Conservation (phyloP, 2,329 filamentous ascomycete species). For the Orbilia javanica region DNA sequence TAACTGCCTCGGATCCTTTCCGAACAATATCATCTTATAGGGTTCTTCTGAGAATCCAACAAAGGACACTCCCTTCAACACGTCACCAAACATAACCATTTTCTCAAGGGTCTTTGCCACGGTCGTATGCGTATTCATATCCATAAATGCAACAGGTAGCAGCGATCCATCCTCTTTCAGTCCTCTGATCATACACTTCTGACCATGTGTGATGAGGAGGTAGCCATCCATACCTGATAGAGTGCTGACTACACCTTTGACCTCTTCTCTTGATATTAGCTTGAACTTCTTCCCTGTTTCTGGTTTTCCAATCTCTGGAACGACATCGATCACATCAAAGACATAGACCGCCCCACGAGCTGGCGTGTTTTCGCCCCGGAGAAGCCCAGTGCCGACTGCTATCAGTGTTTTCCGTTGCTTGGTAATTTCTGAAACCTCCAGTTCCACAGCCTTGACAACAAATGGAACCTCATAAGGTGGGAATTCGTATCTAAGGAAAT, state of each 20-base stretch:
- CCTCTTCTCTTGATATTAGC: slow-evolving; percentile 87
- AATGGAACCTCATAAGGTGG: slow-evolving; percentile 61
- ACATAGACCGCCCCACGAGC: slow-evolving; percentile 88
- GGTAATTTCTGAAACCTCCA: slow-evolving; percentile 91
- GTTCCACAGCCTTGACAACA: slow-evolving; percentile 79
- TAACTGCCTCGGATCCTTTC: slow-evolving; percentile 82
- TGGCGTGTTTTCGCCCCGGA: slow-evolving; percentile 90
- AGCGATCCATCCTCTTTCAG: slow-evolving; percentile 94
- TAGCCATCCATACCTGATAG: slow-evolving; percentile 89
- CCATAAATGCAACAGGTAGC: slow-evolving; percentile 94
- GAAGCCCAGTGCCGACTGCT: slow-evolving; percentile 84
- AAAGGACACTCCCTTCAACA: slow-evolving; percentile 94
- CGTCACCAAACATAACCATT: slow-evolving; percentile 90
- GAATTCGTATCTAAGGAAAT: slow-evolving; percentile 58
- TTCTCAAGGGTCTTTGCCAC: slow-evolving; percentile 84
- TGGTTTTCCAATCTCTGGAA: slow-evolving; percentile 85
- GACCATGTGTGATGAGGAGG: slow-evolving; percentile 89
- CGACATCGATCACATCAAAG: slow-evolving; percentile 90
- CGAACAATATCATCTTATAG: slow-evolving; percentile 93
- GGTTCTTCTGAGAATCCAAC: slow-evolving; percentile 96
- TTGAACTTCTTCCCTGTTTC: slow-evolving; percentile 90
- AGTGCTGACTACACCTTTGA: slow-evolving; percentile 90
- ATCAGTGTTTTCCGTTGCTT: slow-evolving; percentile 87
- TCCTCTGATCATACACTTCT: slow-evolving; percentile 96
- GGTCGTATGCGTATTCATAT: slow-evolving; percentile 94